Base-by-base conservation (phyloP, 2,329 filamentous ascomycete species). In the Diaporthe australafricana region DNA sequence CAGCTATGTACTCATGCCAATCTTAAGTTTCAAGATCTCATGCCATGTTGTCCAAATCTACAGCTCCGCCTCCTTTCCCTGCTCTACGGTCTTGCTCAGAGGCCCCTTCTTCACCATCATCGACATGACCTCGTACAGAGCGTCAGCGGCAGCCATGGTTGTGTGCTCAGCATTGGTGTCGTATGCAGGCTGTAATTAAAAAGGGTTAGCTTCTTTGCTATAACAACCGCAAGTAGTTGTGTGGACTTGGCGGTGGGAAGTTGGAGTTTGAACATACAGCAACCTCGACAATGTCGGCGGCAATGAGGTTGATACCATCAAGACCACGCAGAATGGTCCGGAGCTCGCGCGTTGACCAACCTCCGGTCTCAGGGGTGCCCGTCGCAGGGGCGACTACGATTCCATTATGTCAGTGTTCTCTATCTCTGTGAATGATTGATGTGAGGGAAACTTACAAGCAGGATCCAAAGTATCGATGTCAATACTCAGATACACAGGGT, bases 381-480 rank as follows among this genome's bases (percentile, higher is more conserved):
- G 92, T 94, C 0, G 91, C 92, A 16, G 92, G 92, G 0, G 92
- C 92, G 76, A 94, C 86, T 88, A 14, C 20, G 12, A 40, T 35
- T 6, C n/a, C n/a, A 55, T 48, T 1, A 22, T 30, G 9, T 30
- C 27, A 38, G 66, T 78, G 70, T 40, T 47, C 1, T 14, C 4
- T 16, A 16, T 50, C 5, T 0, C 8, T 38, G 12, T 6, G 42
- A 1, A 20, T 48, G 11, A 3, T 9, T 14, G 20, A 27, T 17
- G 11, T 6, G 12, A 20, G 56, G 20, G 55, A 35, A 12, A 83
- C 87, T 80, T 80, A 90, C 88, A 96, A 6, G 93, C 93, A 9
- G 95, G 94, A 79, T 97, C 94, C 4, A 97, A 85, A 0, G 94
- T 95, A 78, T 97, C 94, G 77, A 97, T 97, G 78, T 98, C 95